Conservation (phyloP, 139 green algal genomes). For the Picochlorum sp. region DNA sequence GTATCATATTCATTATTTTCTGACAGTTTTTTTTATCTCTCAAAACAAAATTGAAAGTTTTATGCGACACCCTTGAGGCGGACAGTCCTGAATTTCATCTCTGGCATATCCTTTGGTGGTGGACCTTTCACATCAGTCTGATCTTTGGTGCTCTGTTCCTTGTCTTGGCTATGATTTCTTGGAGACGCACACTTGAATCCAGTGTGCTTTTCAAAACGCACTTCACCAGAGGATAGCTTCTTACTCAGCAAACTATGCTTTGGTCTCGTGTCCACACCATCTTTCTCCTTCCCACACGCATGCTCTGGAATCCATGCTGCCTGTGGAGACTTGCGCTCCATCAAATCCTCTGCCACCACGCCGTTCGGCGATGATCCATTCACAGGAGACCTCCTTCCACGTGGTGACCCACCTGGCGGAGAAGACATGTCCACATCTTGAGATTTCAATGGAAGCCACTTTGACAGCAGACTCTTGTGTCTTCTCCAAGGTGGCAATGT, state of each 20-base stretch:
- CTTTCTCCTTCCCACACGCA: too few species aligned
- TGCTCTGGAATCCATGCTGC: too few species aligned
- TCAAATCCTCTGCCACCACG: too few species aligned
- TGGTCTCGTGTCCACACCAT: too few species aligned
- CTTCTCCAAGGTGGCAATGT: conserved; percentile 60
- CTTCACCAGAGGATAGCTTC: too few species aligned
- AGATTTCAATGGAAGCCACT: conserved; percentile 34
- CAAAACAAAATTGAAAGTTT: not conserved
- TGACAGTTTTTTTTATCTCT: too few species aligned
- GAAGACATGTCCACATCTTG: conserved; percentile 20
- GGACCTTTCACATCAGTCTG: not conserved
- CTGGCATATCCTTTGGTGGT: not conserved
- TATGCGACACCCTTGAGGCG: not conserved
- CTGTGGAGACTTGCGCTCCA: too few species aligned
- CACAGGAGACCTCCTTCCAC: conserved; percentile 12
- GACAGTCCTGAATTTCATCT: not conserved
- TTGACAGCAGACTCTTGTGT: conserved; percentile 46
- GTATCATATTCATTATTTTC: too few species aligned
- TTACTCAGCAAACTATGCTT: too few species aligned
- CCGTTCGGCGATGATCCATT: not conserved
- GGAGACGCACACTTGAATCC: not conserved
- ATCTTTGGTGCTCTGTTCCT: not conserved
- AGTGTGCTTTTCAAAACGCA: not conserved
- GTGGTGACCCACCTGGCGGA: conserved; percentile 13
- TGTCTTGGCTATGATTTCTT: not conserved